phyloP scores from a whole-genome alignment of 2,329 filamentous ascomycete species.

The Cercospora sp. region DNA sequence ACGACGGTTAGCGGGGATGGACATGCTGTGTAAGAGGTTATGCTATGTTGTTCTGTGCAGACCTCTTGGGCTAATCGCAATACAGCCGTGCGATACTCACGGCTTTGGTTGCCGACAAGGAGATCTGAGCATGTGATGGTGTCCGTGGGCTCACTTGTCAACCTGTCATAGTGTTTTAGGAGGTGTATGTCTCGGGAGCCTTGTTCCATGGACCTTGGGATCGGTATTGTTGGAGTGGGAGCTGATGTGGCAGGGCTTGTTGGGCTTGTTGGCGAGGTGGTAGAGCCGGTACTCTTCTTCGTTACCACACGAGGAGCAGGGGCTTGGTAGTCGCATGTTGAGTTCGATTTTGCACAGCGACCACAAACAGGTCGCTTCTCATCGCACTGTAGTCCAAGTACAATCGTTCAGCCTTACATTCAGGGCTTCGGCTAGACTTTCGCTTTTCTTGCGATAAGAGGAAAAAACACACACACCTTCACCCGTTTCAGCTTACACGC shows the following conservation, averaged over 20 bases:
- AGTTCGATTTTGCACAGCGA: slow-evolving; percentile 12
- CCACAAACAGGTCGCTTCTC: slow-evolving; percentile 15
- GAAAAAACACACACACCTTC: slow-evolving; percentile 6
- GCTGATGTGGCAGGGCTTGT: background rate
- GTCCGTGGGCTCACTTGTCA: slow-evolving; percentile 13
- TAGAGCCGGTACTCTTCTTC: background rate
- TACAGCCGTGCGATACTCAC: slow-evolving; percentile 15
- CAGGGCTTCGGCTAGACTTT: background rate
- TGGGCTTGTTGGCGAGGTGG: background rate
- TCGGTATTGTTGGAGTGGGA: background rate
- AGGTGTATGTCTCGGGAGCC: slow-evolving; percentile 12
- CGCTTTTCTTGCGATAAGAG: background rate
- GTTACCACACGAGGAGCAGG: background rate
- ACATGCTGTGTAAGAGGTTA: background rate
- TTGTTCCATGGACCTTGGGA: slow-evolving; percentile 11
- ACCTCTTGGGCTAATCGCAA: slow-evolving; percentile 19
- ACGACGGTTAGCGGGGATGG: background rate
- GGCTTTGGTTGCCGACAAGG: slow-evolving; percentile 4
- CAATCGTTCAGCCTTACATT: background rate
- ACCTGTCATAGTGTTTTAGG: slow-evolving; percentile 12
- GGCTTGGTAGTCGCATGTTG: slow-evolving; percentile 6
- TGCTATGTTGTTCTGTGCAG: background rate
- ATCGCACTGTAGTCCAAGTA: slow-evolving; percentile 10
- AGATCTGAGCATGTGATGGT: slow-evolving; percentile 18
- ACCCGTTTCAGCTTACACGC: slow-evolving; percentile 25